Base-by-base conservation (phyloP, 805 yeast genomes). In the Yamadazyma laniorum region DNA sequence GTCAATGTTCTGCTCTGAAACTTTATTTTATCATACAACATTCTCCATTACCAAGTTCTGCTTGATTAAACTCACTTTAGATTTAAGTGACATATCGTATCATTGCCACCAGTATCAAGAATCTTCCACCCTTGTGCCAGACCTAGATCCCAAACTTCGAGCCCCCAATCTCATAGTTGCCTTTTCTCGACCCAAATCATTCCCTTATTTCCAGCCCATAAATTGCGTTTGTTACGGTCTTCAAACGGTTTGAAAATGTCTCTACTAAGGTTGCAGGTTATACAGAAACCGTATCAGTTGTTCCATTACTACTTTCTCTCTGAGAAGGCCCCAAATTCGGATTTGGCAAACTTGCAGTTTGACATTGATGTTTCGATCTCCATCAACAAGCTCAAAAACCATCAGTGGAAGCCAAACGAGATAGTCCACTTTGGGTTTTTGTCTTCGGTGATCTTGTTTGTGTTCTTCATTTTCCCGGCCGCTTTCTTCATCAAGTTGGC, bases 401-500 rank as follows among this genome's bases (percentile, higher is more conserved):
- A 70, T 49, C 55, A 63, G 28, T 70, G 75, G 61, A 58, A 70
- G 0, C 43, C 50, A 9, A 58, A 62, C 25, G 95, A 86, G 46
- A 54, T 75, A 42, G 51, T 64, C 35, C 77, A 75, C 73, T 70
- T 73, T 64, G 63, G 72, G 25, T 65, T 80, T 49, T 50, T 78
- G 44, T 45, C 74, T 28, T 53, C 68, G 44, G 72, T 87, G 45
- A 68, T 81, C 54, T 45, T 74, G 25, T 76, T 79, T 55, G 85
- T 81, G 8, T 75, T 80, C 37, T 53, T 75, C 40, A 65, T 80
- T 38, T 70, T 77, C 44, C 85, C 87, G 7, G 76, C 80, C 1
- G 58, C 72, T 8, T 57, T 80, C 45, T 23, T 80, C 3, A 39
- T 63, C 40, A 63, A 65, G 42, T 56, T 61, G 28, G 65, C 67